Conservation (phyloP, 805 yeast genomes). For the Lipomyces anomalus region DNA sequence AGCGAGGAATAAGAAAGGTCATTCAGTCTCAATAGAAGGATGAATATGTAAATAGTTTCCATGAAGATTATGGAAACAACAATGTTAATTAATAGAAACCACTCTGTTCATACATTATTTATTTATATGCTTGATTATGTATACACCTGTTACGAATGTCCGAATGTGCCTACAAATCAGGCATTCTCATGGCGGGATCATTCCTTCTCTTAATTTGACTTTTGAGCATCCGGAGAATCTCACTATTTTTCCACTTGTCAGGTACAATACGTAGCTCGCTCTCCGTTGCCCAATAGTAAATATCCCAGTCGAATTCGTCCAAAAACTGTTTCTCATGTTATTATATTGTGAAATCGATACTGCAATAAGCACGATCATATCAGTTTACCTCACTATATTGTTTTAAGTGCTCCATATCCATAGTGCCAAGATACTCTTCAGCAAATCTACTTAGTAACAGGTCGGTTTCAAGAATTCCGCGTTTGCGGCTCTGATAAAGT, state of each 20-base stretch:
- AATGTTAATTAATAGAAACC: neutral
- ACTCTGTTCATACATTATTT: neutral
- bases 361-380: neutral
- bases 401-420: constrained; percentile 61
- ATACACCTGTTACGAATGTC: constrained; percentile 1
- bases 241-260: constrained; percentile 69
- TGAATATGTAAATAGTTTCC: neutral
- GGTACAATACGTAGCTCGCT: constrained; percentile 64
- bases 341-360: constrained; percentile 7
- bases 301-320: constrained; percentile 98
- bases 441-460: constrained; percentile 81
- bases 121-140: neutral
- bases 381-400: constrained; percentile 58
- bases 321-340: constrained; percentile 50
- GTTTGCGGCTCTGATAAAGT: constrained; percentile 83
- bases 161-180: constrained; percentile 42
- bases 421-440: constrained; percentile 54
- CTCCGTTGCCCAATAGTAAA: constrained; percentile 93
- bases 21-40: constrained; percentile 35
- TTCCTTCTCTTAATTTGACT: constrained; percentile 64
- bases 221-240: constrained; percentile 60
- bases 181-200: constrained; percentile 78
- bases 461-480: constrained; percentile 94
- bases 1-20: constrained; percentile 42
- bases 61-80: too few species aligned